Evolutionary conservation across 345 rosid species (phyloP).

Genomic region (Aegle marmelos): DNA sequence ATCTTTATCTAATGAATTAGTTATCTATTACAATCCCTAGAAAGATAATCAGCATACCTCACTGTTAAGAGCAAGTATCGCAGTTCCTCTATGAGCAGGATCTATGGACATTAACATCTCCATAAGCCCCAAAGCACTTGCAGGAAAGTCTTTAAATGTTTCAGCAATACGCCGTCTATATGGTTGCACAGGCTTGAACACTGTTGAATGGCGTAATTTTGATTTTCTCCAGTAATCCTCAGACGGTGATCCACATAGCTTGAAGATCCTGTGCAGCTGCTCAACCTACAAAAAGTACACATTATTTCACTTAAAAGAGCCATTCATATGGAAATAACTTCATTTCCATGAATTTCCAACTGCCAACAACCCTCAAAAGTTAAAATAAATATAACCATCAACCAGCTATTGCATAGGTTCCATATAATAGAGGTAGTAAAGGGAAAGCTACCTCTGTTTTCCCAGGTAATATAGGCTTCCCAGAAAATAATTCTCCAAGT

Average conservation of each 20-base stretch:
- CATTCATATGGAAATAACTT: not conserved
- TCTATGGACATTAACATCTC: conserved; percentile 79
- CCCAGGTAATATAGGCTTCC: conserved; percentile 90
- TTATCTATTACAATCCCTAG: not conserved
- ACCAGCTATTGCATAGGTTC: not conserved
- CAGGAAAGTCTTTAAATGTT: conserved; percentile 60
- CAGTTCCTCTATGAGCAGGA: conserved; percentile 74
- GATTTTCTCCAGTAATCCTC: conserved; percentile 74
- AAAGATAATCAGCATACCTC: conserved; percentile 50
- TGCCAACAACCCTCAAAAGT: not conserved
- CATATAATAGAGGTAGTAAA: not conserved
- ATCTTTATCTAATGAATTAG: not conserved
- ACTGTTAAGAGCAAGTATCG: conserved; percentile 67
- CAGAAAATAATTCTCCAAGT: conserved; percentile 77
- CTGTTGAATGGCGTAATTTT: conserved; percentile 64
- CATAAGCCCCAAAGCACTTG: conserved; percentile 59
- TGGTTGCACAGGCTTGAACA: conserved; percentile 75
- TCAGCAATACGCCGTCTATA: conserved; percentile 68
- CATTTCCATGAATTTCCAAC: not conserved
- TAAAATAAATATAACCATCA: not conserved
- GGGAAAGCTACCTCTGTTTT: conserved; percentile 72
- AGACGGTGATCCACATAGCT: conserved; percentile 91
- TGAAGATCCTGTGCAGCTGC: conserved; percentile 90
- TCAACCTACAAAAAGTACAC: conserved; percentile 57
- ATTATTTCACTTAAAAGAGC: not conserved